A percentile compares a stretch with the other conserved stretches of the same genome.
phyloP scores from a whole-genome alignment of 2,329 filamentous ascomycete species.

The Lecanoromycetidae sp. region DNA sequence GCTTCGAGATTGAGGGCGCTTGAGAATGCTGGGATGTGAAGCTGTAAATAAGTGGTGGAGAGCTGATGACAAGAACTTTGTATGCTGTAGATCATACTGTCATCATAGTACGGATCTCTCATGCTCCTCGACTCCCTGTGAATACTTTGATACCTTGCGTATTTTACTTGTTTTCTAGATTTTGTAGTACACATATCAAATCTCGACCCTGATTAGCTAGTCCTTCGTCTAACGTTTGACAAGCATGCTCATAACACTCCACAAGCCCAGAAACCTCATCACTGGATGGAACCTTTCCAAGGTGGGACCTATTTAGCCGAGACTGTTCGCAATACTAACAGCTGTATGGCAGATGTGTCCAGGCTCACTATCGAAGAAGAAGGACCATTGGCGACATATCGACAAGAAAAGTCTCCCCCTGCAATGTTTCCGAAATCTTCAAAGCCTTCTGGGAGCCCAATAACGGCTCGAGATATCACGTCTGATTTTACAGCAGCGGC shows the following conservation, averaged over 20 bases:
- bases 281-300: no score
- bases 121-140: neutral
- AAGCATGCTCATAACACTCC: no score
- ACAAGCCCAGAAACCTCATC: no score
- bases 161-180: no score
- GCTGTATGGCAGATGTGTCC: conserved; percentile 3
- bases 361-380: neutral
- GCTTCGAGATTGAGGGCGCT: neutral
- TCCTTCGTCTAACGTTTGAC: neutral
- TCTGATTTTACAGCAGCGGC: conserved; percentile 42
- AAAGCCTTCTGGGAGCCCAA: no score
- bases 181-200: neutral
- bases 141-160: no score
- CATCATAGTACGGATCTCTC: neutral
- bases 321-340: neutral
- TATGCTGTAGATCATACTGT: neutral
- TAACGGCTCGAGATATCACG: conserved; percentile 40
- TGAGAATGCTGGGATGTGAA: neutral
- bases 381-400: no score
- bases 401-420: no score
- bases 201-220: neutral
- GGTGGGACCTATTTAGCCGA: no score
- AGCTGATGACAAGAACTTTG: neutral
- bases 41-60: neutral
- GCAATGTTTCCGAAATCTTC: no score